Evolutionary conservation across 495 filamentous ascomycete genomes (phyloP).

Genomic region (Haplographium delicatum): DNA sequence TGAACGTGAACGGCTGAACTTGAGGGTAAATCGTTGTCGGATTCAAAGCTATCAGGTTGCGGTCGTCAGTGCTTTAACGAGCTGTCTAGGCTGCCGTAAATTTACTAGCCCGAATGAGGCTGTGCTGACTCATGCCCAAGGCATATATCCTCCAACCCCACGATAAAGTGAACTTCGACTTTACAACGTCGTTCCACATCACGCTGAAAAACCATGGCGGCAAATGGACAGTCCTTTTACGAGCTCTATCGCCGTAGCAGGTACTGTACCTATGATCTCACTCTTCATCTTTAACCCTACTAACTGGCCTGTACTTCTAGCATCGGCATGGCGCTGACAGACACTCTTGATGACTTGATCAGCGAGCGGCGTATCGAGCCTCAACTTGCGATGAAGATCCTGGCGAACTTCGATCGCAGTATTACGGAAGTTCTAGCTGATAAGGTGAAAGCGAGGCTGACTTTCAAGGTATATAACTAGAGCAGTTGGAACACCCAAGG

Average conservation of each 20-base stretch:
- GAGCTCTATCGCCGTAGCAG: conserved; percentile 97
- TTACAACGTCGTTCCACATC: conserved; percentile 19
- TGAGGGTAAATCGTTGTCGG: background rate
- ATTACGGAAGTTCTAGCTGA: conserved; percentile 85
- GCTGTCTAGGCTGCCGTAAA: conserved; percentile 10
- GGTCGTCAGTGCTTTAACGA: conserved; percentile 3
- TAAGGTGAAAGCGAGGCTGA: conserved; percentile 83
- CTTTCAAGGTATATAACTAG: conserved; percentile 83
- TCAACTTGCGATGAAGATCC: conserved; percentile 96
- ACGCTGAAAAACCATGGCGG: conserved; percentile 17
- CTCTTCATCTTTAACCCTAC: conserved; percentile 7
- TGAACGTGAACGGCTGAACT: conserved; percentile 1
- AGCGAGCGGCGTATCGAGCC: conserved; percentile 90
- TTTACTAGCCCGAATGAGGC: conserved; percentile 7
- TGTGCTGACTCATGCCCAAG: conserved; percentile 11
- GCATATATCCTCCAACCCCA: background rate
- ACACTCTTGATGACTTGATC: conserved; percentile 95
- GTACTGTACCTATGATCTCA: conserved; percentile 48
- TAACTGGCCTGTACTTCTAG: conserved; percentile 43
- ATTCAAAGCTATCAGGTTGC: conserved; percentile 11
- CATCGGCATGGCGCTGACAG: conserved; percentile 84
- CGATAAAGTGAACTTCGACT: conserved; percentile 1
- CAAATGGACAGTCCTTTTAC: conserved; percentile 59
- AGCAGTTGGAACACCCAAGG: conserved; percentile 1
- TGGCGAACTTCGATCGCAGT: conserved; percentile 84